phyloP scores from a whole-genome alignment of 106 monocot genomes.

The Apostasia ramifera region DNA sequence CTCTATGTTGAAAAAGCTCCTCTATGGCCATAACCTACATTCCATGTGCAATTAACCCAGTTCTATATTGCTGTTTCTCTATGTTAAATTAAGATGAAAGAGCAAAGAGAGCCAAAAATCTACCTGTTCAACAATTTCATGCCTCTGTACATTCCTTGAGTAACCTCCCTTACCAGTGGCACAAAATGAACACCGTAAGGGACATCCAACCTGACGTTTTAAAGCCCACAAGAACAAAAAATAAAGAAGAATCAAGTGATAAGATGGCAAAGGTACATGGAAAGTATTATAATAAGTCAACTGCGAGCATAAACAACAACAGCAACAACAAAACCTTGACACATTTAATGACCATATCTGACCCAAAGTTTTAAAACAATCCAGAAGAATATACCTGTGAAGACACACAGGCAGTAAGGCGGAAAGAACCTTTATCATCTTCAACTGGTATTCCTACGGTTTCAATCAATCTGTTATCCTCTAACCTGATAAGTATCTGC shows the following conservation, averaged over 20 bases:
- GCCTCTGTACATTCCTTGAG: conserved; percentile 73
- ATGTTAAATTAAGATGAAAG: neutral
- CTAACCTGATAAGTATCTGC: conserved; percentile 81
- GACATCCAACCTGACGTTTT: conserved; percentile 74
- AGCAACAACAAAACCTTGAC: too few relatives aligned
- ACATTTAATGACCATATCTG: too few relatives aligned
- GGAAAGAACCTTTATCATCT: conserved; percentile 57
- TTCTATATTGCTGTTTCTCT: neutral
- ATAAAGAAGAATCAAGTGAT: neutral
- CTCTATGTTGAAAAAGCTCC: conserved; percentile 86
- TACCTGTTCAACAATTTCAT: conserved; percentile 98
- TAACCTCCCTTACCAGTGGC: conserved; percentile 97
- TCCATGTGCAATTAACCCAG: neutral
- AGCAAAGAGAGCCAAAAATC: neutral
- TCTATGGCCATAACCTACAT: conserved; percentile 85
- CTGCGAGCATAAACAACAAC: too few relatives aligned
- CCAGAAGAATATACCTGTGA: conserved; percentile 52
- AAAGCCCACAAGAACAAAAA: neutral
- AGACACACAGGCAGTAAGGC: conserved; percentile 93
- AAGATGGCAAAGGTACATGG: neutral
- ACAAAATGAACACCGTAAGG: conserved; percentile 86
- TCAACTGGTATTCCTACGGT: conserved; percentile 90
- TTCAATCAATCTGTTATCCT: conserved; percentile 90
- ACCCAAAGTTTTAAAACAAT: neutral
- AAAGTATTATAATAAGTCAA: neutral